Conservation (phyloP, 2,329 filamentous ascomycete species). For the Chalaropsis ovoidea region DNA sequence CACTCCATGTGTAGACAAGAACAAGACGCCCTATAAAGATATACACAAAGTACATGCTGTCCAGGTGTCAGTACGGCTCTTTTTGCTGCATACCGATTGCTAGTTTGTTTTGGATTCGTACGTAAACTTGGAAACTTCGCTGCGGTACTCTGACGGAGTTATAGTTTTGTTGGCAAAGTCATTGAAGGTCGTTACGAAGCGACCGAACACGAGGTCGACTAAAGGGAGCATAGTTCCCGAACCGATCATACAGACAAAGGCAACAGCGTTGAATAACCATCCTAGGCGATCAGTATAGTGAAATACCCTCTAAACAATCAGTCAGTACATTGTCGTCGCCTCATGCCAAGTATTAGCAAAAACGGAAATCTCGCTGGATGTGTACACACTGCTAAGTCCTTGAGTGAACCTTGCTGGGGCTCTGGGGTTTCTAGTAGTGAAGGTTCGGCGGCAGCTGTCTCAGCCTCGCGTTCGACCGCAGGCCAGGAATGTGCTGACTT, state of each 20-base stretch:
- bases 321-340: neutral
- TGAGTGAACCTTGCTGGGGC: neutral
- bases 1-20: slow-evolving; percentile 46
- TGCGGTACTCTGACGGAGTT: slow-evolving; percentile 40
- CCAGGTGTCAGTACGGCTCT: neutral
- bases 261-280: slow-evolving; percentile 34
- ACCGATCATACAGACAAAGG: slow-evolving; percentile 34
- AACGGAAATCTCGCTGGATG: neutral
- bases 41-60: slow-evolving; percentile 44
- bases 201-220: slow-evolving; percentile 51
- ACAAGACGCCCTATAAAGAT: slow-evolving; percentile 47
- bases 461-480: too few species aligned
- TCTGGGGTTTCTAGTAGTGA: neutral
- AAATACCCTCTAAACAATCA: slow-evolving; percentile 32
- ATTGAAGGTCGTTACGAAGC: slow-evolving; percentile 46
- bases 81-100: too few species aligned
- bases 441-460: neutral
- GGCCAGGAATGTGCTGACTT: too few species aligned
- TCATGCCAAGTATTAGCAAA: neutral
- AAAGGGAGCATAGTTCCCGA: slow-evolving; percentile 38
- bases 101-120: slow-evolving; percentile 29
- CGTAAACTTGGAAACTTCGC: slow-evolving; percentile 40
- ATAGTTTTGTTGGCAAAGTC: slow-evolving; percentile 42
- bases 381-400: neutral
- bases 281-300: slow-evolving; percentile 34